A percentile compares a stretch with the other conserved stretches of the same genome.
These are phyloP conservation scores for Jacaranda mimosifolia DNA, from an alignment of 257 asterid genomes.

Conservation along the genomic window DNA sequence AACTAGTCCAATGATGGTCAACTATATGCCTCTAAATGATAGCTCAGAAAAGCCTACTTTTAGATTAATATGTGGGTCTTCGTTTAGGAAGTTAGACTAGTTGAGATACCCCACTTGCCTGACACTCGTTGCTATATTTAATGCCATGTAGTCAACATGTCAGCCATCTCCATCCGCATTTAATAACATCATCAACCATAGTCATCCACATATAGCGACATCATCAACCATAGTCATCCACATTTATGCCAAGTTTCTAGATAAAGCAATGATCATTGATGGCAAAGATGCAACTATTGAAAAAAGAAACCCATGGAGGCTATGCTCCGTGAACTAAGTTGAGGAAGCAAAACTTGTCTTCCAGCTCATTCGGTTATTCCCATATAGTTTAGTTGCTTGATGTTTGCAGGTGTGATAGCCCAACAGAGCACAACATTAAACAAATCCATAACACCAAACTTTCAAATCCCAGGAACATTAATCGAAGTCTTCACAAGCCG, in stretches of 20 bases:
- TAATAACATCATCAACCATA: too few relatives aligned
- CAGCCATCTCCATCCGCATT: too few relatives aligned
- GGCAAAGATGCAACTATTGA: constrained; percentile 46
- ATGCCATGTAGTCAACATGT: too few relatives aligned
- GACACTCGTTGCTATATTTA: too few relatives aligned
- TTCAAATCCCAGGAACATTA: constrained; percentile 60
- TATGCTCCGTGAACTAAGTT: constrained; percentile 54
- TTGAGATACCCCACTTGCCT: too few relatives aligned
- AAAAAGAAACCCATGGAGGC: constrained; percentile 58
- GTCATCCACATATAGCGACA: too few relatives aligned
- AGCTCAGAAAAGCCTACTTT: too few relatives aligned
- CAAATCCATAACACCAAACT: constrained; percentile 39
- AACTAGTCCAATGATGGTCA: too few relatives aligned
- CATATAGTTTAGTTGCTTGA: constrained; percentile 60
- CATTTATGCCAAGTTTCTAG: constrained; percentile 45
- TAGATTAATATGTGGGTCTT: too few relatives aligned
- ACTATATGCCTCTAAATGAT: too few relatives aligned
- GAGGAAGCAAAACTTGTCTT: constrained; percentile 69
- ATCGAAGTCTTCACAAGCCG: constrained; percentile 64
- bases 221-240: too few relatives aligned
- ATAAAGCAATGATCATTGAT: constrained; percentile 58
- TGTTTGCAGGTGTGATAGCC: constrained; percentile 56
- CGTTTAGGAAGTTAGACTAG: too few relatives aligned
- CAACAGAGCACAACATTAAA: constrained; percentile 56
- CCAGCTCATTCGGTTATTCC: constrained; percentile 52